Evolutionary conservation across 139 green algal genomes (phyloP).

Genomic region (Closterium sp.): DNA sequence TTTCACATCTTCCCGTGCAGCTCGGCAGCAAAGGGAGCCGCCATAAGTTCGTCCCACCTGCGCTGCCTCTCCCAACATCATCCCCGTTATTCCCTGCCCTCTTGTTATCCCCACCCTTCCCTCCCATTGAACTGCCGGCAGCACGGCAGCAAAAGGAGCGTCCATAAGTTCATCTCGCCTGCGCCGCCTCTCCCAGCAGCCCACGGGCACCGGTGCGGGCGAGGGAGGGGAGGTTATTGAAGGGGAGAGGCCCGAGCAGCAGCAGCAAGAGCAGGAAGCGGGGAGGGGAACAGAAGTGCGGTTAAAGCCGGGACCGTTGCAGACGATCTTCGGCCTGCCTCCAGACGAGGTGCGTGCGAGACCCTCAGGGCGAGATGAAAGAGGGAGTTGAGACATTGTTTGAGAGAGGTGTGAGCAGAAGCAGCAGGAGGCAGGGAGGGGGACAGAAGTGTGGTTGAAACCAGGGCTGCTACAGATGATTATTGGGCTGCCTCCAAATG

Average conservation of each 20-base stretch:
- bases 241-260: background rate
- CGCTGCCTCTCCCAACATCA: background rate
- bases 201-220: background rate
- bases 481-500: no score
- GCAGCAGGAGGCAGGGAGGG: no score
- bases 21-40: background rate
- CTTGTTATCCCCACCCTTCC: background rate
- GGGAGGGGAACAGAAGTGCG: constrained; percentile 18
- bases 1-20: background rate
- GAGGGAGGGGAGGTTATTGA: background rate
- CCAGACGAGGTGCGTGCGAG: constrained; percentile 13
- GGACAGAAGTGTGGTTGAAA: background rate
- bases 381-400: no score
- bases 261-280: background rate
- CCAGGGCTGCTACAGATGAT: no score
- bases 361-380: background rate
- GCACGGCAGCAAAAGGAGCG: background rate
- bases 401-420: no score
- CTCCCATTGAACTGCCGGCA: background rate
- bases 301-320: constrained; percentile 16
- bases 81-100: background rate
- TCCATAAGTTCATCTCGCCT: background rate
- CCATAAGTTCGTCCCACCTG: background rate
- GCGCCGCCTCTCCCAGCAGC: background rate
- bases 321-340: constrained; percentile 29